These are phyloP conservation scores for Phaeotremella fagi DNA, from an alignment of 768 basidiomycete species.

Conservation along the genomic window DNA sequence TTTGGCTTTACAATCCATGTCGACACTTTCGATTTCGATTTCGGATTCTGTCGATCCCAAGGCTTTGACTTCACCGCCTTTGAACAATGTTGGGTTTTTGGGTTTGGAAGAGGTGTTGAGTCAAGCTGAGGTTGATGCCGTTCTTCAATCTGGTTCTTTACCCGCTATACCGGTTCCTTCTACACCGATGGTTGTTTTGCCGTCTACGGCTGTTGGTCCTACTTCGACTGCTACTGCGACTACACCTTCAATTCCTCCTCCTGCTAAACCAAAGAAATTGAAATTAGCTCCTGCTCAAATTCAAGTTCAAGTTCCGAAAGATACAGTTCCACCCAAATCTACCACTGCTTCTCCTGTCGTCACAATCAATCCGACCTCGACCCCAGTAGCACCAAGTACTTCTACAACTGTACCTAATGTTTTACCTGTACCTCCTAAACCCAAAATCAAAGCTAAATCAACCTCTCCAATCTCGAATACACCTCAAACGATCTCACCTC, in stretches of 20 bases:
- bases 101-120: constrained; percentile 13
- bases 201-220: background rate
- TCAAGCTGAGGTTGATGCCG: constrained; percentile 12
- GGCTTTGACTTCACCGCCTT: constrained; percentile 27
- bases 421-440: background rate
- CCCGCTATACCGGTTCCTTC: background rate
- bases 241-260: background rate
- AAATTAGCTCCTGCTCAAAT: background rate
- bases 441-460: background rate
- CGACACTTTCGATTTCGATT: constrained; percentile 11
- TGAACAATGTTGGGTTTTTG: background rate
- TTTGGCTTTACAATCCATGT: constrained; percentile 22
- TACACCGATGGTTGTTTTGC: background rate
- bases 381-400: background rate
- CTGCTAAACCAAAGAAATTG: background rate
- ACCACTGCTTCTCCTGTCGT: constrained; percentile 1
- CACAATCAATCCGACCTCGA: constrained; percentile 1
- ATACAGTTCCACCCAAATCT: constrained; percentile 1
- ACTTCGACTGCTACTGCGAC: background rate
- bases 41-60: constrained; percentile 22
- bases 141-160: background rate
- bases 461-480: constrained; percentile 3
- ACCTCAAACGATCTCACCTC: background rate
- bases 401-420: constrained; percentile 2
- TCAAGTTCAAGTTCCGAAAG: background rate